These are phyloP conservation scores for Penicillium chermesinum DNA, from an alignment of 495 filamentous ascomycete genomes.

Conservation along the genomic window DNA sequence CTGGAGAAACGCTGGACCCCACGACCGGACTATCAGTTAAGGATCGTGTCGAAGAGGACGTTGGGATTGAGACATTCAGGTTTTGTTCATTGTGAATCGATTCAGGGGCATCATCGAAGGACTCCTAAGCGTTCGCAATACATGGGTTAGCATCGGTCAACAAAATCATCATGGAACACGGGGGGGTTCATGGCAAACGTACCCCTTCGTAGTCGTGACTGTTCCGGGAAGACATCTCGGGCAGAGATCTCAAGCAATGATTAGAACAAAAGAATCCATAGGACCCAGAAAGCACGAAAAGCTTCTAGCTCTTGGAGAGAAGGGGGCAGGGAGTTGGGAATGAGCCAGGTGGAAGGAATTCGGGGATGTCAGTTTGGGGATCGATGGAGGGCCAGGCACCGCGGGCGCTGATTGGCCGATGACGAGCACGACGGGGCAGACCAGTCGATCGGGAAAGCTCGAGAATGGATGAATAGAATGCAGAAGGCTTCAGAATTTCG, in stretches of 20 bases:
- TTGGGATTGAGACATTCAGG: slow-evolving; percentile 32
- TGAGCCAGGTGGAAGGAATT: slow-evolving; percentile 22
- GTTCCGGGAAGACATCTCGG: slow-evolving; percentile 37
- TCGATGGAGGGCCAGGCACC: slow-evolving; percentile 20
- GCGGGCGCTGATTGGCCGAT: slow-evolving; percentile 17
- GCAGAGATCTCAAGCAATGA: slow-evolving; percentile 19
- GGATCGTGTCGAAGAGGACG: slow-evolving; percentile 38
- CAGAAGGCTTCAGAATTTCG: too few species aligned
- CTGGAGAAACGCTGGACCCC: slow-evolving; percentile 32
- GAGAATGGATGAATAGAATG: slow-evolving; percentile 12
- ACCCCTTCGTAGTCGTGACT: slow-evolving; percentile 49
- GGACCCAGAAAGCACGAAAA: slow-evolving; percentile 12
- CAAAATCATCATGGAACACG: slow-evolving; percentile 4
- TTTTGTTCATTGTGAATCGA: slow-evolving; percentile 21
- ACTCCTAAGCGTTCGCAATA: slow-evolving; percentile 46
- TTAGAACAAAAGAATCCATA: slow-evolving; percentile 18
- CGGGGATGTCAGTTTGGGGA: slow-evolving; percentile 18
- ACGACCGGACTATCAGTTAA: slow-evolving; percentile 46
- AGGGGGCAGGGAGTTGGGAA: slow-evolving; percentile 7
- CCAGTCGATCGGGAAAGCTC: slow-evolving; percentile 21
- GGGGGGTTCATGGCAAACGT: slow-evolving; percentile 18
- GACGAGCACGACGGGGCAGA: slow-evolving; percentile 7
- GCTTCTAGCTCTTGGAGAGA: slow-evolving; percentile 10
- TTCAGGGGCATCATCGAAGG: slow-evolving; percentile 73
- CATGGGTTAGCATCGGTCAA: slow-evolving; percentile 11